Conservation (phyloP, 2,329 filamentous ascomycete species). For the Emergomyces africanus region DNA sequence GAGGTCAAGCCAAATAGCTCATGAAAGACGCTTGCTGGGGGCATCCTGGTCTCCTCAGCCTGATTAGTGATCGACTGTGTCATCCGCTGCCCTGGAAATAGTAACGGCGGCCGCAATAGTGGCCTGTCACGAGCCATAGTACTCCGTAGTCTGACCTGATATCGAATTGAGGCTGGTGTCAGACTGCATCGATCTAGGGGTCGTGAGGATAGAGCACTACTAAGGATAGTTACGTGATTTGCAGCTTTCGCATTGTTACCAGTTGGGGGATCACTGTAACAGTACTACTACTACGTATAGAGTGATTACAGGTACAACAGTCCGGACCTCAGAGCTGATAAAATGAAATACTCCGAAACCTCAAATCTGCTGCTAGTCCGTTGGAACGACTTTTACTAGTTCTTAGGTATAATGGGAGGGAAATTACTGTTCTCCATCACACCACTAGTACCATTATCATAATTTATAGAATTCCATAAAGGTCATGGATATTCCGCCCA, state of each 20-base stretch:
- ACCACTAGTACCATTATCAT: no score
- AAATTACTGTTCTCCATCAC: not conserved
- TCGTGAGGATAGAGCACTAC: not conserved
- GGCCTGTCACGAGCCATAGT: not conserved
- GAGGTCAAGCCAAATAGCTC: not conserved
- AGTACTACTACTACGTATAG: not conserved
- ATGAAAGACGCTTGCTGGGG: slow-evolving; percentile 1
- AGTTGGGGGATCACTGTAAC: no score
- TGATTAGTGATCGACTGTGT: slow-evolving; percentile 6
- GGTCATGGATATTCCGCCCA: not conserved
- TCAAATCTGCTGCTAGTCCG: not conserved
- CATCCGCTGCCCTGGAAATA: slow-evolving; percentile 6
- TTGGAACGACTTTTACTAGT: not conserved
- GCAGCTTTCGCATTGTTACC: not conserved
- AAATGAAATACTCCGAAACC: not conserved
- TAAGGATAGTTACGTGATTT: not conserved
- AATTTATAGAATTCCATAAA: not conserved
- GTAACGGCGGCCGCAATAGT: not conserved
- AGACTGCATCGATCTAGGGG: not conserved
- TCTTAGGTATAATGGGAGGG: not conserved
- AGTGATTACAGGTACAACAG: not conserved
- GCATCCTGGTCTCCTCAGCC: slow-evolving; percentile 4
- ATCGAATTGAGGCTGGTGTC: not conserved
- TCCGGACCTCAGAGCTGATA: not conserved
- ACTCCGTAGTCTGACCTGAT: not conserved